These are phyloP conservation scores for Amanita phalloides DNA, from an alignment of 768 basidiomycete genomes.

Conservation along the genomic window DNA sequence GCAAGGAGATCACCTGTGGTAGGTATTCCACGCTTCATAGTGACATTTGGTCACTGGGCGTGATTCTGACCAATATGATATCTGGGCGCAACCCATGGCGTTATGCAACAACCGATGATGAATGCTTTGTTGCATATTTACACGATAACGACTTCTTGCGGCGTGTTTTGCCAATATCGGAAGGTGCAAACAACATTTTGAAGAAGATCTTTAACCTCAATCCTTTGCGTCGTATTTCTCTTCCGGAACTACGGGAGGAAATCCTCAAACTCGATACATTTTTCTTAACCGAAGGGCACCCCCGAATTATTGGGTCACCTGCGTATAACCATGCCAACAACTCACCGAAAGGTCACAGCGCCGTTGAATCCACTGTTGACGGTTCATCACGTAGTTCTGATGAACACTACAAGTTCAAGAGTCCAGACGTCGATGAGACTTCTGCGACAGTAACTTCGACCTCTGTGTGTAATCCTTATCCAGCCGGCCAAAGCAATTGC, in stretches of 20 bases:
- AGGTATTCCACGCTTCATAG: conserved; percentile 48
- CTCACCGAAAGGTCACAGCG: conserved; percentile 2
- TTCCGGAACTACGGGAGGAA: conserved; percentile 47
- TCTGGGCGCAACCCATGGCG: conserved; percentile 74
- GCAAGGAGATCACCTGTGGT: conserved; percentile 29
- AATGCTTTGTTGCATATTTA: conserved; percentile 55
- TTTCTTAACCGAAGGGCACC: conserved; percentile 26
- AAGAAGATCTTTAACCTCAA: conserved; percentile 64
- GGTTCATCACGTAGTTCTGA: conserved; percentile 18
- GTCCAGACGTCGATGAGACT: conserved; percentile 10
- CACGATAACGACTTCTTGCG: conserved; percentile 53
- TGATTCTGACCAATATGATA: conserved; percentile 79
- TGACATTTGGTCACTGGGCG: conserved; percentile 68
- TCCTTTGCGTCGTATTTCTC: conserved; percentile 47
- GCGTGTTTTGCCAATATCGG: conserved; percentile 64
- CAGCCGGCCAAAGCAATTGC: background rate
- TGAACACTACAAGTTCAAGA: conserved; percentile 19
- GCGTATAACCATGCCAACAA: background rate
- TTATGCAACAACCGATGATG: conserved; percentile 54
- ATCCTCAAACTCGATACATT: conserved; percentile 50
- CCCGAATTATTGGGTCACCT: background rate
- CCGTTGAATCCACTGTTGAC: background rate
- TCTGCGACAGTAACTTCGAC: background rate
- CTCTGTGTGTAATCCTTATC: background rate
- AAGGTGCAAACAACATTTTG: conserved; percentile 52